Evolutionary conservation across 805 yeast species (phyloP).

Genomic region (Pichia scutulata): DNA sequence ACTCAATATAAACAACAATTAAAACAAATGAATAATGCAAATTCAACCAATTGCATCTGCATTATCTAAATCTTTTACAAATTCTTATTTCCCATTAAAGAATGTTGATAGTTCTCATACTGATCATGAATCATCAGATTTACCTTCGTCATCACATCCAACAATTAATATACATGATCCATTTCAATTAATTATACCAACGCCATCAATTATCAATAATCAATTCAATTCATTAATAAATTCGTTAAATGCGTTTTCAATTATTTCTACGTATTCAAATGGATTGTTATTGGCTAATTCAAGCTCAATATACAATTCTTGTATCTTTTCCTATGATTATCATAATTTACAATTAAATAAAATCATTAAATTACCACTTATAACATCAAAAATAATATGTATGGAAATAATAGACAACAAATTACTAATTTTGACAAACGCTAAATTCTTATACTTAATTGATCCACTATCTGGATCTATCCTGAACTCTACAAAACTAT

Average conservation of each 20-base stretch:
- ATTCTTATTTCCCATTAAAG: background rate
- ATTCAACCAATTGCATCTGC: background rate
- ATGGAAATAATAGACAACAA: background rate
- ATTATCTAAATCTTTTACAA: background rate
- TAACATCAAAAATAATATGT: background rate
- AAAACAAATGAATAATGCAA: background rate
- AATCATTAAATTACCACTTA: background rate
- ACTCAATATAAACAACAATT: background rate
- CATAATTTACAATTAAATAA: background rate
- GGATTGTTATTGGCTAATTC: background rate
- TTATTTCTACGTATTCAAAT: background rate
- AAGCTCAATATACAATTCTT: background rate
- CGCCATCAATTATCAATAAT: background rate
- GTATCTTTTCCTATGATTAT: background rate
- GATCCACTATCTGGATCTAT: conserved; percentile 3
- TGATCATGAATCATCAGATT: background rate
- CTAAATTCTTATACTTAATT: background rate
- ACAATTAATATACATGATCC: background rate
- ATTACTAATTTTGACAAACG: background rate
- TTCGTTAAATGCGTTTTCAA: background rate
- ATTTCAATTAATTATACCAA: background rate
- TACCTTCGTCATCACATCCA: background rate
- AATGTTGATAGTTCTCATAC: background rate
- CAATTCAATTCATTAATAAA: background rate
- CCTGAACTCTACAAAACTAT: background rate